Percentiles rank a stretch among this genome's conserved stretches.
Conservation (phyloP, 495 filamentous ascomycete species). For the Xylaria bambusicola region DNA sequence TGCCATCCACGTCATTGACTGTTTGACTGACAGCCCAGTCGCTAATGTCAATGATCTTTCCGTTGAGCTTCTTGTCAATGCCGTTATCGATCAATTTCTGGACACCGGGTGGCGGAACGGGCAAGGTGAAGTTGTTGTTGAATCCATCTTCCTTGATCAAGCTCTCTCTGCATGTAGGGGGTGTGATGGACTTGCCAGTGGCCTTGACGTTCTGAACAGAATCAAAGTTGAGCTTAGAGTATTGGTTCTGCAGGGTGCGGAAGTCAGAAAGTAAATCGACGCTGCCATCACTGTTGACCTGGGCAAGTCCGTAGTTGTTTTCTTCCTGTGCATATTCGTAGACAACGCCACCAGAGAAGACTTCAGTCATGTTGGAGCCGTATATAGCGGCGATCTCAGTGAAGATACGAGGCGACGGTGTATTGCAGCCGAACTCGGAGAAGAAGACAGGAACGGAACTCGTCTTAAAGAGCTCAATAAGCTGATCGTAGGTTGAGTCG, state of each 20-base stretch:
- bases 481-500: conserved; percentile 67
- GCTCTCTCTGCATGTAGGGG: conserved; percentile 60
- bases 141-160: conserved; percentile 67
- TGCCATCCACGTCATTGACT: conserved; percentile 45
- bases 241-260: conserved; percentile 72
- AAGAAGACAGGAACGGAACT: conserved; percentile 89
- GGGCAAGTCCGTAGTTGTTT: conserved; percentile 75
- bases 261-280: conserved; percentile 70
- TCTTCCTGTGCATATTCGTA: conserved; percentile 82
- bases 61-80: conserved; percentile 42
- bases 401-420: conserved; percentile 74
- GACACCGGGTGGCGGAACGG: conserved; percentile 48
- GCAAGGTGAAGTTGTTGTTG: conserved; percentile 75
- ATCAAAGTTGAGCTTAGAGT: conserved; percentile 69
- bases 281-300: conserved; percentile 64
- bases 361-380: conserved; percentile 71
- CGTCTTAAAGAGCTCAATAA: conserved; percentile 69
- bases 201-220: conserved; percentile 57
- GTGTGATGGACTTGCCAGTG: conserved; percentile 49
- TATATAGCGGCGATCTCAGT: conserved; percentile 82
- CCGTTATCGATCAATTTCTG: conserved; percentile 57
- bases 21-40: conserved; percentile 43
- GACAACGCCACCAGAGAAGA: conserved; percentile 84
- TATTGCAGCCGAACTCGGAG: conserved; percentile 95
- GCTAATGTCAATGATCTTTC: conserved; percentile 44